Percentiles rank a stretch among this genome's conserved stretches.
Evolutionary conservation across 352 stramenopile genomes (phyloP).

Genomic region (Phytopythium montanum): DNA sequence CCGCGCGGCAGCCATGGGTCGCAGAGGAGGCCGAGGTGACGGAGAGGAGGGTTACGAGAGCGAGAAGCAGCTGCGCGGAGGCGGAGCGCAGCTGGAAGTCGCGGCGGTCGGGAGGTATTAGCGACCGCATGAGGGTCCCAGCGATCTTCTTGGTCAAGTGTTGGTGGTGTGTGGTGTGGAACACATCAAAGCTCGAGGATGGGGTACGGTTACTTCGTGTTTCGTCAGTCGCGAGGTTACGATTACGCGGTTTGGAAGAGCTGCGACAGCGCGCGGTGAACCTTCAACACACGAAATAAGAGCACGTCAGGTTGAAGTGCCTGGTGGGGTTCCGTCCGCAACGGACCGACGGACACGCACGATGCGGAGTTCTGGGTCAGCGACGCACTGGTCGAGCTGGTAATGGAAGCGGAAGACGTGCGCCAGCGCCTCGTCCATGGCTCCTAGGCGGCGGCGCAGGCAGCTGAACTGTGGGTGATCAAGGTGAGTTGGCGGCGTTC

Average conservation of each 20-base stretch:
- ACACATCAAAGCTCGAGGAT: no score
- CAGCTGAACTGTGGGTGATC: constrained; percentile 21
- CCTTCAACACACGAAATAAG: constrained; percentile 6
- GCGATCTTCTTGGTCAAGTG: no score
- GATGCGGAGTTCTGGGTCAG: constrained; percentile 33
- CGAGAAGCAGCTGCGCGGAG: neutral
- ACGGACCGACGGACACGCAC: no score
- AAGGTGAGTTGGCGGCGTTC: neutral
- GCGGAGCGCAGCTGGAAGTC: neutral
- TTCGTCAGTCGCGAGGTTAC: no score
- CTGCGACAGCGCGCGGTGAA: constrained; percentile 7
- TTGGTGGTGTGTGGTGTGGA: no score
- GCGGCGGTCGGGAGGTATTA: neutral
- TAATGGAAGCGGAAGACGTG: constrained; percentile 49
- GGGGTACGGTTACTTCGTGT: neutral
- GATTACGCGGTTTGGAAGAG: constrained; percentile 6
- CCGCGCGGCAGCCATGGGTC: constrained; percentile 20
- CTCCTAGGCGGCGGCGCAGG: constrained; percentile 25
- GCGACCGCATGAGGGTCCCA: neutral
- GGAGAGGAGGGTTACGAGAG: neutral
- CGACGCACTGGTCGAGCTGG: constrained; percentile 35
- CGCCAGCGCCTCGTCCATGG: constrained; percentile 35
- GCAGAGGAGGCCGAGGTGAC: neutral
- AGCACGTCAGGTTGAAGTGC: neutral
- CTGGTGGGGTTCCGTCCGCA: no score